Evolutionary conservation across 106 monocot species (phyloP), one percentile per base, ranked within the genome.

Genomic region (Hemerocallis citrina): DNA sequence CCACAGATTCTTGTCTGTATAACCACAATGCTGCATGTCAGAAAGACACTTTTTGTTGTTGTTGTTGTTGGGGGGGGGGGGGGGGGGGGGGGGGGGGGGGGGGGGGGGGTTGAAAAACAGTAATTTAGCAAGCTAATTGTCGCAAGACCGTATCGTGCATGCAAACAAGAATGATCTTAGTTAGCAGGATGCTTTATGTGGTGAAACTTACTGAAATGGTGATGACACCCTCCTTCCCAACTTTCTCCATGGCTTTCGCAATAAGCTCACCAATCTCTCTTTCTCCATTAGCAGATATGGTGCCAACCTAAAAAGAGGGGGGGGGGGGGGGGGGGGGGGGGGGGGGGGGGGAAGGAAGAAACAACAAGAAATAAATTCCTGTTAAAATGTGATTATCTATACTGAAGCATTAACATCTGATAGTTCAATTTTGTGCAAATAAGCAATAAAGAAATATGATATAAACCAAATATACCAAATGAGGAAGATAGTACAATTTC

Each of bases 221-320:
- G 59, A 89, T 89, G 15, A 87, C 86, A 32, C 92, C 87, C 63
- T 86, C 86, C 61, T 86, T 87, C 24, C 92, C 92, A 42, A 92
- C 92, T 75, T 87, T 92, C 68, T 92, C 86, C 86, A 92, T 87
- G 16, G 86, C 86, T 62, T 83, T 84, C 5, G 92, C 87, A 61
- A 87, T 92, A 15, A 87, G 74, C 27, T 84, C 83, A 46, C 86
- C 87, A 46, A 92, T 92, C 61, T 86, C 80, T 71, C 78, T 72
- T 24, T 92, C 92, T 34, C 80, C 80, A 68, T 92, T 92, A 14
- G 92, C 60, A 17, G 92, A 92, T 59, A 87, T 92, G 1, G 92
- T 81, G n/a, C 83, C 87, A 33, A 85, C 92, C 83, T 82, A 72
- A 13, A 49, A 52, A 20, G 25, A 28, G 17, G 30, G n/a, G 22